A percentile compares a stretch with the other conserved stretches of the same genome.
Evolutionary conservation across 2,329 filamentous ascomycete species (phyloP).

Genomic region (Neonectria punicea): DNA sequence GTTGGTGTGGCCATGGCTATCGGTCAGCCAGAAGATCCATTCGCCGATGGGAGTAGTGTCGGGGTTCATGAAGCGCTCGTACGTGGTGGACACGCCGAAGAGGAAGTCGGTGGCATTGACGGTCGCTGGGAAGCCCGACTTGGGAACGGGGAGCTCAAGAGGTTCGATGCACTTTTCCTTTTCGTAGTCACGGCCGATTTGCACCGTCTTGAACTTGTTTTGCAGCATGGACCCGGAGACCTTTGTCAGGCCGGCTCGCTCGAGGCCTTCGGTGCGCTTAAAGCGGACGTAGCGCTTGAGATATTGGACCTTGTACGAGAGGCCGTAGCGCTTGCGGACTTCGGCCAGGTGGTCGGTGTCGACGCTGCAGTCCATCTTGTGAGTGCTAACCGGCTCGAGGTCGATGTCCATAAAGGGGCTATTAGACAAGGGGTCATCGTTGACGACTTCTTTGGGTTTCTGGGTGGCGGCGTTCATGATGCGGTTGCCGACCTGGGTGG

Average conservation of each 20-base stretch:
- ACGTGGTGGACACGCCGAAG: conserved; percentile 69
- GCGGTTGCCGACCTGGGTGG: conserved; percentile 53
- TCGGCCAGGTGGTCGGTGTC: conserved; percentile 58
- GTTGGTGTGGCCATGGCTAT: conserved; percentile 65
- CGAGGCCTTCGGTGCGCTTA: conserved; percentile 57
- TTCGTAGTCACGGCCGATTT: conserved; percentile 55
- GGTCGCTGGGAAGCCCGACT: conserved; percentile 60
- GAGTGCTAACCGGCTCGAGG: conserved; percentile 32
- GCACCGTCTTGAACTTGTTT: conserved; percentile 59
- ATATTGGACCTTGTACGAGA: conserved; percentile 65
- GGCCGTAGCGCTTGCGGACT: conserved; percentile 58
- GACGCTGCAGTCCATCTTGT: conserved; percentile 61
- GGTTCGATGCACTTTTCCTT: conserved; percentile 59
- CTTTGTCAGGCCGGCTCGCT: conserved; percentile 63
- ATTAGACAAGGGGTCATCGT: conserved; percentile 30
- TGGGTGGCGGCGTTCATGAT: conserved; percentile 49
- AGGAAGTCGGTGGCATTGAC: conserved; percentile 67
- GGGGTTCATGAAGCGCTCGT: conserved; percentile 62
- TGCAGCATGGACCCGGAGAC: conserved; percentile 60
- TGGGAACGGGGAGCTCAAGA: conserved; percentile 61
- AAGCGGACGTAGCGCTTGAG: conserved; percentile 65
- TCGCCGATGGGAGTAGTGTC: conserved; percentile 65
- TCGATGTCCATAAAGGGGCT: conserved; percentile 26
- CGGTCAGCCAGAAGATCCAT: conserved; percentile 70
- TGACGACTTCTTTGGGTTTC: conserved; percentile 40